Evolutionary conservation across 2,329 filamentous ascomycete genomes (phyloP), one percentile per base, ranked within the genome.

Genomic region (Fusarium tuaranense): DNA sequence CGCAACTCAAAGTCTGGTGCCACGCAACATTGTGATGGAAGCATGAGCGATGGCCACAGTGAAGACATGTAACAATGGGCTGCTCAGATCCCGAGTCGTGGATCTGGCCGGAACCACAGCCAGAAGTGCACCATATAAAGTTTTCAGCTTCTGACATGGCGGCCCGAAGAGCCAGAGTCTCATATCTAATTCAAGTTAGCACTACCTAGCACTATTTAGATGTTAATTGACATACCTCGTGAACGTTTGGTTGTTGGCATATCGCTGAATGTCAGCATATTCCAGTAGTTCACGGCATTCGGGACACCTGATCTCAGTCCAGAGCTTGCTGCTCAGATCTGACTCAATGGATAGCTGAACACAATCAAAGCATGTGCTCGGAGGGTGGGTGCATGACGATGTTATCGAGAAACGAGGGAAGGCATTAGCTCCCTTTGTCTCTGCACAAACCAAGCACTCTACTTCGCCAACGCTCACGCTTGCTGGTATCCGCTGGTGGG

Each of bases 41-140:
- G 74, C 87, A 88, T 3, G 83, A 85, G 13, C 82, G 82, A 32
- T 82, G 81, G 5, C 67, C 65, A 67, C 87, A 87, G 48, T 78
- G 72, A 51, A 80, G 73, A 76, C 87, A 87, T 18, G 80, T 82
- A 44, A 86, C 83, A 20, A 85, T 86, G 0, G 86, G 84, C 5
- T 83, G 81, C 2, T 75, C 76, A 1, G 73, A 65, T 18, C 85
- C 85, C 5, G 78, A 82, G 2, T 83, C 81, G 57, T 90, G 88
- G 3, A 89, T 82, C 71, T 91, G 88, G 0, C 89, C 89, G 1
- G 83, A 85, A 10, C 81, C 83, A 74, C 90, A 92, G 3, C 81
- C 82, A 0, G 87, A 80, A 1, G 88, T 84, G 73, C 89, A 92
- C 86, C 87, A 90, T 16, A 85, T 78, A 72, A 90, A 91, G 36